These are phyloP conservation scores for Aspergillus heteromorphus DNA, from an alignment of 495 filamentous ascomycete species.

Conservation along the genomic window DNA sequence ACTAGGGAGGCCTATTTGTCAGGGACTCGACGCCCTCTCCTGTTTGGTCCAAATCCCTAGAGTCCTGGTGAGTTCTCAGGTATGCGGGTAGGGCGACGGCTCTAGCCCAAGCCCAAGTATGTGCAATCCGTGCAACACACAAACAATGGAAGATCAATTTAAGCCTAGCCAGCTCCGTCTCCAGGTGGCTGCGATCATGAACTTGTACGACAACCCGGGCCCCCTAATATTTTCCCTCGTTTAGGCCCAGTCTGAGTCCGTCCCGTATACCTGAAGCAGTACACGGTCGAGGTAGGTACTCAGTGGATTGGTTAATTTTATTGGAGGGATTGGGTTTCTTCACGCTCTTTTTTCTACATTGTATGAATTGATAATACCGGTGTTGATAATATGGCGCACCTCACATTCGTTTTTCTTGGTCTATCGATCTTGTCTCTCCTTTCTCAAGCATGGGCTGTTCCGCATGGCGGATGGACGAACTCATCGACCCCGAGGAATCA, in stretches of 20 bases:
- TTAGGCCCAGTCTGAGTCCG: background rate
- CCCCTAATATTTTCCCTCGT: background rate
- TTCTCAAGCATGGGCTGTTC: background rate
- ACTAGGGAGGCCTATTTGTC: background rate
- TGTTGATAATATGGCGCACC: background rate
- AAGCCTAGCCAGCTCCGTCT: background rate
- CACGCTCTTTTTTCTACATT: background rate
- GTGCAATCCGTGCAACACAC: background rate
- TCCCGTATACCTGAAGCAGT: background rate
- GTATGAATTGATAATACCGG: background rate
- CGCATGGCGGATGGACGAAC: background rate
- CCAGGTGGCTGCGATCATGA: background rate
- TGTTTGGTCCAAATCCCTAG: background rate
- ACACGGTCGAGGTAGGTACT: background rate
- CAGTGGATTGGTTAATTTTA: background rate
- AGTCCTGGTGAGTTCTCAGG: background rate
- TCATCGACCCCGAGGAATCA: background rate
- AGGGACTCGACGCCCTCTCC: too few species aligned
- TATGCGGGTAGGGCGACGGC: background rate
- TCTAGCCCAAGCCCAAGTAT: background rate
- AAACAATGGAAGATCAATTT: background rate
- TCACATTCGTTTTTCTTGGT: background rate
- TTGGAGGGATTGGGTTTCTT: background rate
- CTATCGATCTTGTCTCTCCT: background rate
- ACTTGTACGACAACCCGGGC: background rate